Base-by-base conservation (phyloP, 106 monocot species). In the Dendrobium nobile region DNA sequence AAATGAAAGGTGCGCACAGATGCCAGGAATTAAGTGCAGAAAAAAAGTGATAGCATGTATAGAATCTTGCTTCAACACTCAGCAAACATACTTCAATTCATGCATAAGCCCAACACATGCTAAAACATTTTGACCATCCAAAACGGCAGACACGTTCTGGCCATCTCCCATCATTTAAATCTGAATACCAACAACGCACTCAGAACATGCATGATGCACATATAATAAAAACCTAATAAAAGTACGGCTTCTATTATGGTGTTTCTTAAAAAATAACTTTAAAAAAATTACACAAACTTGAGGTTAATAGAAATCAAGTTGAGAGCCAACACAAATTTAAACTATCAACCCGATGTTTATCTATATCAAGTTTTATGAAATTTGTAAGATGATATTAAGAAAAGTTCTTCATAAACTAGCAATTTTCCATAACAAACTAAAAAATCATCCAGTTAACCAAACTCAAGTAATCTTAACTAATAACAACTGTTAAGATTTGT, bases 261-360 rank as follows among this genome's bases (percentile, higher is more conserved):
- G 68, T 68, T 68, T 68, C 68, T 68, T 68, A 68, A 0, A 68
- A 31, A 68, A 68, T 31, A 68, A 68, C 17, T 68, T 68, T 33
- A 26, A 68, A 68, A 19, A 20, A 61, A 4, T 61, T 6, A 22
- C 5, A 24, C 26, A 31, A 9, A 31, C 31, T 68, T 68, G 61
- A 61, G 22, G 61, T 61, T 61, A 61, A 22, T 22, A 61, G 19
- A 61, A 61, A n/a, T 61, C 22, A 61, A n/a, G 20, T 61, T 51
- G 13, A 13, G 13, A 13, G 61, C 61, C 19, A 61, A n/a, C 61
- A 61, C 5, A 22, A 61, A 10, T 22, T 5, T 5, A 61, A 61
- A 61, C 19, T 61, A n/a, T 61, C 61, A 61, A 61, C 61, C 22
- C 20, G 61, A n/a, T 61, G 22, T 22, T 22, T 61, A 22, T 22